A percentile compares a stretch with the other conserved stretches of the same genome.
Evolutionary conservation across 2,329 filamentous ascomycete genomes (phyloP).

Genomic region (Aspergillus novoparasiticus): DNA sequence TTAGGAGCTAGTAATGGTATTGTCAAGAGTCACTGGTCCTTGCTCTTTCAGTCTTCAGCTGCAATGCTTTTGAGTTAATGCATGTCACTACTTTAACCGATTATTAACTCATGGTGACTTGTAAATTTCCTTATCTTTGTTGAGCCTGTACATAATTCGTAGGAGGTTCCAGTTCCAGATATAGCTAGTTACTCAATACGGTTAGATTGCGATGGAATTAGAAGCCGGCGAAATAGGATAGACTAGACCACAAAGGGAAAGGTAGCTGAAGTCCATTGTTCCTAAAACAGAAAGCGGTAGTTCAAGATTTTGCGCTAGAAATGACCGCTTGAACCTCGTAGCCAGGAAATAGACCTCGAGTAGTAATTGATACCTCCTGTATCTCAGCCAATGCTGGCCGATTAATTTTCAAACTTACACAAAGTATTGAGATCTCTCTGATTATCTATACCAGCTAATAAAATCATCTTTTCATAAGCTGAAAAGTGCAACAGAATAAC

Average conservation of each 20-base stretch:
- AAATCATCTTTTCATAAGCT: background rate
- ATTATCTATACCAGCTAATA: fast-evolving
- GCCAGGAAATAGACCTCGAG: background rate
- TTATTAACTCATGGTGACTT: too few relatives aligned
- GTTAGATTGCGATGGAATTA: too few relatives aligned
- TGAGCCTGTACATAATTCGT: too few relatives aligned
- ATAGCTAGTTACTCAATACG: too few relatives aligned
- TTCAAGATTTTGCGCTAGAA: background rate
- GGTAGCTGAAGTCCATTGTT: background rate
- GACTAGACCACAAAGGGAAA: background rate
- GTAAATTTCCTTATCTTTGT: too few relatives aligned
- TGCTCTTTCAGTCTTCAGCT: too few relatives aligned
- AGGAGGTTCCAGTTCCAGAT: too few relatives aligned
- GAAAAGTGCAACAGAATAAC: background rate
- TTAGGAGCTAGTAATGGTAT: too few relatives aligned
- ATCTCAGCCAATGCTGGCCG: background rate
- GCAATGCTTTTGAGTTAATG: too few relatives aligned
- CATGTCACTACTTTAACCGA: too few relatives aligned
- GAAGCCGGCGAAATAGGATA: background rate
- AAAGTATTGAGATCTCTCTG: background rate
- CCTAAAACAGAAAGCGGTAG: background rate
- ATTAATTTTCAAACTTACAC: background rate
- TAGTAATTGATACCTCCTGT: background rate
- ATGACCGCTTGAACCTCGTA: background rate
- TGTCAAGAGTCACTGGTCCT: too few relatives aligned